A percentile compares a stretch with the other conserved stretches of the same genome.
These are phyloP conservation scores for Mucor irregularis DNA, from an alignment of 371 early-diverging fungal species.

Conservation along the genomic window DNA sequence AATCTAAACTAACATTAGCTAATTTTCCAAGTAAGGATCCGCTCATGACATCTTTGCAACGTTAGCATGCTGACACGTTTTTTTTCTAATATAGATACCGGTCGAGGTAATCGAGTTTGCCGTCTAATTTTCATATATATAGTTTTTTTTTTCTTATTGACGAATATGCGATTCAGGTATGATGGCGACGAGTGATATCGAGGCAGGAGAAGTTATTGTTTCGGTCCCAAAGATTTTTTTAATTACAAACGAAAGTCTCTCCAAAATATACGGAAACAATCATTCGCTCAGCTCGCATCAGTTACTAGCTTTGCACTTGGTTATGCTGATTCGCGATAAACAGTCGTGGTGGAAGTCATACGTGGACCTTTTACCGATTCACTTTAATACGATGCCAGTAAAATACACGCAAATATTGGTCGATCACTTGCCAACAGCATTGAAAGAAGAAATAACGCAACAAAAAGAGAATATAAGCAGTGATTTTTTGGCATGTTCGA, in stretches of 20 bases:
- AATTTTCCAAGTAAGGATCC: constrained; percentile 50
- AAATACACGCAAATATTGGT: constrained; percentile 43
- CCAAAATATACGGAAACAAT: constrained; percentile 27
- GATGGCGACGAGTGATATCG: constrained; percentile 64
- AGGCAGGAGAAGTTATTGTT: constrained; percentile 60
- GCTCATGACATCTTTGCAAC: neutral
- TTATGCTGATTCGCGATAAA: constrained; percentile 38
- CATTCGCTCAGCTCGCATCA: constrained; percentile 51
- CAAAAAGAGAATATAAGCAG: constrained; percentile 49
- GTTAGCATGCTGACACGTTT: neutral
- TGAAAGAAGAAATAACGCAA: constrained; percentile 45
- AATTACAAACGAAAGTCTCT: constrained; percentile 45
- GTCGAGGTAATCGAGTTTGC: constrained; percentile 40
- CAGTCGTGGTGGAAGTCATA: constrained; percentile 61
- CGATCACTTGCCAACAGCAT: constrained; percentile 43
- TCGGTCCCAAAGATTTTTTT: constrained; percentile 55
- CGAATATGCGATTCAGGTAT: constrained; percentile 41
- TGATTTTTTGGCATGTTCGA: constrained; percentile 41
- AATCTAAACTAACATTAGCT: constrained; percentile 57
- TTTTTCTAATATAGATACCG: constrained; percentile 44
- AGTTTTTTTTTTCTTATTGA: constrained; percentile 6
- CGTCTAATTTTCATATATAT: neutral
- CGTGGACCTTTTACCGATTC: constrained; percentile 50
- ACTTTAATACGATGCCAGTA: constrained; percentile 65
- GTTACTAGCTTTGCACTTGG: constrained; percentile 53